Percentiles rank a stretch among this genome's conserved stretches.
These are phyloP conservation scores for Macrophomina phaseolina DNA, from an alignment of 2,329 filamentous ascomycete species.

Conservation along the genomic window DNA sequence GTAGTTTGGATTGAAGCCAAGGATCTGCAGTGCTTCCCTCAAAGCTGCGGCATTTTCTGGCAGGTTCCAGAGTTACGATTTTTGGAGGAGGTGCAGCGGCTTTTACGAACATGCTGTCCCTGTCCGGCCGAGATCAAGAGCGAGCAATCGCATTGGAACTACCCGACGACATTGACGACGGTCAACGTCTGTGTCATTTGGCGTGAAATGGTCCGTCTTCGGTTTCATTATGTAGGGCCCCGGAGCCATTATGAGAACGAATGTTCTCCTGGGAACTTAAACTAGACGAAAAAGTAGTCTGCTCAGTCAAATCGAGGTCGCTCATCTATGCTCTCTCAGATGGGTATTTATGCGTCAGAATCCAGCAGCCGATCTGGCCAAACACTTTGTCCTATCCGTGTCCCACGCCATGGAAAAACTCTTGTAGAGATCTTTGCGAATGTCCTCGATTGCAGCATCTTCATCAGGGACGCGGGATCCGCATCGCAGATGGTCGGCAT, in stretches of 20 bases:
- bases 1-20: constrained; percentile 73
- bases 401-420: neutral
- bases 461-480: neutral
- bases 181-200: neutral
- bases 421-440: neutral
- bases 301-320: neutral
- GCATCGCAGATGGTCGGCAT: constrained; percentile 3
- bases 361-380: neutral
- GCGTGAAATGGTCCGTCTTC: neutral
- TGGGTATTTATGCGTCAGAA: neutral
- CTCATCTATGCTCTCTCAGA: neutral
- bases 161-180: neutral
- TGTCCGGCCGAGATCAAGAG: neutral
- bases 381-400: neutral
- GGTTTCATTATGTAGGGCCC: neutral
- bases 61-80: neutral
- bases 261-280: no score
- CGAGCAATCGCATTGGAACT: neutral
- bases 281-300: no score
- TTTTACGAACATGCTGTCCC: neutral
- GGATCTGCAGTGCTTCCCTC: constrained; percentile 64
- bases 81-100: no score
- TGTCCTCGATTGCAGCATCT: neutral
- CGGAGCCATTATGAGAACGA: neutral
- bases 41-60: neutral